Conservation (phyloP, 257 asterid species). For the Nicotiana knightiana region DNA sequence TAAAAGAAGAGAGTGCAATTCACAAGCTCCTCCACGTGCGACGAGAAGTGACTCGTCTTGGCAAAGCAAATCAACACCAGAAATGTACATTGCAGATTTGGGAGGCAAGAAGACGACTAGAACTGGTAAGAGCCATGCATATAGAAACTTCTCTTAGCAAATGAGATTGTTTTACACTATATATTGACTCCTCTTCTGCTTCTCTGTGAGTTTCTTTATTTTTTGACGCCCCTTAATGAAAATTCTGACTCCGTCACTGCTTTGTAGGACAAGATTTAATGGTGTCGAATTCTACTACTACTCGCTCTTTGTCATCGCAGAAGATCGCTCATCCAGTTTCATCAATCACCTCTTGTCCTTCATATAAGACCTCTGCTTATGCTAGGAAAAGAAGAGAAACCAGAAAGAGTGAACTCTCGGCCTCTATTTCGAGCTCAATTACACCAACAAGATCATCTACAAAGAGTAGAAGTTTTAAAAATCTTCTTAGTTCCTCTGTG, state of each 20-base stretch:
- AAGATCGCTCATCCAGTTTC: background rate
- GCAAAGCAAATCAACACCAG: slow-evolving; percentile 8
- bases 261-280: slow-evolving; percentile 24
- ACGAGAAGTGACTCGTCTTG: slow-evolving; percentile 7
- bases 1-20: slow-evolving; percentile 3
- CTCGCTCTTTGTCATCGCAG: background rate
- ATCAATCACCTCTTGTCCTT: slow-evolving; percentile 1
- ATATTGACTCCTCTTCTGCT: no score
- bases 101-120: slow-evolving; percentile 3
- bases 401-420: slow-evolving; percentile 16
- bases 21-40: slow-evolving; percentile 10
- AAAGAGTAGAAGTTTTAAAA: slow-evolving; percentile 13
- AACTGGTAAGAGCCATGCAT: slow-evolving; percentile 23
- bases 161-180: background rate
- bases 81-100: slow-evolving; percentile 2
- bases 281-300: background rate
- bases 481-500: slow-evolving; percentile 15
- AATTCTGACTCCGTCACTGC: no score
- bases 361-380: slow-evolving; percentile 15
- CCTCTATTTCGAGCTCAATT: slow-evolving; percentile 13
- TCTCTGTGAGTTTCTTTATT: no score
- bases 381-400: slow-evolving; percentile 18
- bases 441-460: slow-evolving; percentile 15
- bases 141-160: background rate
- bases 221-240: no score